Conservation (phyloP, 352 stramenopile genomes). For the Phytophthora fragariae region DNA sequence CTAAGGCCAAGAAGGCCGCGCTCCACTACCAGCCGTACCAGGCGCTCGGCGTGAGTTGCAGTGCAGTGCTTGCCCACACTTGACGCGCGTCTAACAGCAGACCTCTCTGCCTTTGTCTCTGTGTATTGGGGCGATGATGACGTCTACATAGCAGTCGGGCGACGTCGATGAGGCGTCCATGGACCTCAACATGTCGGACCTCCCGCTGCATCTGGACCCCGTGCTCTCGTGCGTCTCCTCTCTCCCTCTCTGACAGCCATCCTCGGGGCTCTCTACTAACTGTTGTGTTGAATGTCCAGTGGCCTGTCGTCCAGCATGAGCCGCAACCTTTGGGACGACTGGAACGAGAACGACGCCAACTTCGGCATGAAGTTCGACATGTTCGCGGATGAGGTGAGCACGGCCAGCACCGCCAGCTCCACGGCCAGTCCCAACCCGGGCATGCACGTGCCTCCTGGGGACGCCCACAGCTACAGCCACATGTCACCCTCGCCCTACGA, state of each 20-base stretch:
- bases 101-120: background rate
- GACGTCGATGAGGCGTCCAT: constrained; percentile 45
- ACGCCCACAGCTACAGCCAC: background rate
- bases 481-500: constrained; percentile 14
- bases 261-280: background rate
- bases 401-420: constrained; percentile 35
- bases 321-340: constrained; percentile 90
- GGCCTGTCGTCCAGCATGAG: constrained; percentile 83
- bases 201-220: constrained; percentile 70
- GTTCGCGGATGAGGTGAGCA: constrained; percentile 57
- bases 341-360: constrained; percentile 80
- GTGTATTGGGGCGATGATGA: too few relatives aligned
- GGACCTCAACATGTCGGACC: constrained; percentile 60
- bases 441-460: constrained; percentile 22
- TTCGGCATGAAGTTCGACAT: constrained; percentile 81
- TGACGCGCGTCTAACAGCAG: too few relatives aligned
- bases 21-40: constrained; percentile 88
- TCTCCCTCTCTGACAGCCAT: background rate
- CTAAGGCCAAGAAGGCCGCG: constrained; percentile 76
- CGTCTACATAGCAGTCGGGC: constrained; percentile 13
- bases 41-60: constrained; percentile 38
- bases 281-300: constrained; percentile 28
- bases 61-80: background rate
- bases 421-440: constrained; percentile 34
- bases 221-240: constrained; percentile 64